These are phyloP conservation scores for Mortierella sp. DNA, from an alignment of 371 early-diverging fungal species.

Conservation along the genomic window DNA sequence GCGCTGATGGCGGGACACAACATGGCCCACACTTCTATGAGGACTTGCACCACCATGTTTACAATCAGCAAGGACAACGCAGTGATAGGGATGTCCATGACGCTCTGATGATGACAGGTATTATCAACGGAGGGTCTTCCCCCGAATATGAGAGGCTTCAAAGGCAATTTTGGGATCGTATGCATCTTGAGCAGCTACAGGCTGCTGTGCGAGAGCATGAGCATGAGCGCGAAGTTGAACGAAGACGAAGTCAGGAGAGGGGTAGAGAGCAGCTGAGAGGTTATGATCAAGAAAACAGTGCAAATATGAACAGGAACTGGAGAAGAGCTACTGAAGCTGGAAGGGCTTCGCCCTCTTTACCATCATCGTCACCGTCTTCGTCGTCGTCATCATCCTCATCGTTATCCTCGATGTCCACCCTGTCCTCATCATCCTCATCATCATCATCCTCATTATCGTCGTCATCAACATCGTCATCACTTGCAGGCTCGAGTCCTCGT, in stretches of 20 bases:
- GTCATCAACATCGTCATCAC: background rate
- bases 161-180: no score
- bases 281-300: background rate
- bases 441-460: background rate
- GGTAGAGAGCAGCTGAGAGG: background rate
- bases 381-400: constrained; percentile 9
- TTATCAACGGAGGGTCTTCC: no score
- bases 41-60: constrained; percentile 5
- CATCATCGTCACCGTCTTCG: background rate
- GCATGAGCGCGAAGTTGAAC: background rate
- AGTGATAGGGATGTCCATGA: background rate
- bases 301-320: background rate
- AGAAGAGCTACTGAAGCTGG: background rate
- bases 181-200: no score
- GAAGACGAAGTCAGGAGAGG: no score
- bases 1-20: background rate
- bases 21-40: constrained; percentile 20
- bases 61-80: no score
- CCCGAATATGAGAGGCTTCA: no score
- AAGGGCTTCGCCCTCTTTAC: background rate
- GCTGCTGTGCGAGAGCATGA: background rate
- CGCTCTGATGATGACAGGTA: no score
- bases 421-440: background rate
- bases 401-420: background rate
- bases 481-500: background rate